A percentile compares a stretch with the other conserved stretches of the same genome.
Conservation (phyloP, 305 asterid genomes). For the Fraxinus baroniana region DNA sequence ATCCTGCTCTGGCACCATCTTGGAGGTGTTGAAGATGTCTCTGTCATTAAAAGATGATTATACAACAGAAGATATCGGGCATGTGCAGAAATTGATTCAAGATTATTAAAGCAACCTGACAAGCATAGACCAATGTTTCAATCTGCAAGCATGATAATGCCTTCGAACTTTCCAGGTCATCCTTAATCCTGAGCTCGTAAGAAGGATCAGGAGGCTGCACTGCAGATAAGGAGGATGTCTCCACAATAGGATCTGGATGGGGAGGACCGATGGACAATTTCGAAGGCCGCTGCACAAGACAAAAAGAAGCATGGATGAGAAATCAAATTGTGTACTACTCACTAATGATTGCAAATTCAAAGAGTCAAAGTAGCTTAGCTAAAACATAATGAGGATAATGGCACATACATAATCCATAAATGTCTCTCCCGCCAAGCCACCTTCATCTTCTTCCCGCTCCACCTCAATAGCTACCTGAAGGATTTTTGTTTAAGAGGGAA, state of each 20-base stretch:
- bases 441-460: constrained; percentile 97
- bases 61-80: constrained; percentile 20
- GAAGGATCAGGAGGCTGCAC: constrained; percentile 98
- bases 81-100: constrained; percentile 18
- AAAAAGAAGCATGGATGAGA: constrained; percentile 25
- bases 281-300: constrained; percentile 69
- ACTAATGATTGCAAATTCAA: constrained; percentile 14
- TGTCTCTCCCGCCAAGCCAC: constrained; percentile 94
- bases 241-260: constrained; percentile 97
- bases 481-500: constrained; percentile 13
- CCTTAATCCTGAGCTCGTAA: constrained; percentile 70
- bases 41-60: constrained; percentile 41
- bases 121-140: constrained; percentile 93
- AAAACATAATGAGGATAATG: constrained; percentile 16
- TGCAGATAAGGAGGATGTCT: constrained; percentile 93
- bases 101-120: constrained; percentile 65
- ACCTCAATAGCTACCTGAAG: constrained; percentile 88
- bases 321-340: constrained; percentile 18
- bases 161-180: constrained; percentile 70
- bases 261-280: constrained; percentile 86
- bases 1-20: constrained; percentile 86
- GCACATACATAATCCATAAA: constrained; percentile 79
- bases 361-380: not conserved
- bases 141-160: constrained; percentile 94
- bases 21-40: constrained; percentile 93